Evolutionary conservation across 371 early-diverging fungal species (phyloP).

Genomic region (Actinomortierella wolfii): DNA sequence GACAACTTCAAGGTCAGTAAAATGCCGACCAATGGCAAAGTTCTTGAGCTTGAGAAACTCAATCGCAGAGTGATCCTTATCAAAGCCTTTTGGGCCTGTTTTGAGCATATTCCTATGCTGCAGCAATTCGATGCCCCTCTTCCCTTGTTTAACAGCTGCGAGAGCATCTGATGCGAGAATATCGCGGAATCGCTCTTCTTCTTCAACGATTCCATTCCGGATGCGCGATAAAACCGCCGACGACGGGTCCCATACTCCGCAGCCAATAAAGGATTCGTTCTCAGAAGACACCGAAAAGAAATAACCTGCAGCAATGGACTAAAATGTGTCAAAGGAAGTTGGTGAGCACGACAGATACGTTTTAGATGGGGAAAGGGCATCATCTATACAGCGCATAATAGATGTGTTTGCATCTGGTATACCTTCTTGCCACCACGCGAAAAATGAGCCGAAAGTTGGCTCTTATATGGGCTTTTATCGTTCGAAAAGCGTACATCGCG

Average conservation of each 20-base stretch:
- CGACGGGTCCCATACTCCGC: constrained; percentile 55
- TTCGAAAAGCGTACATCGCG: constrained; percentile 65
- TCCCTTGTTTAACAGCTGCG: constrained; percentile 49
- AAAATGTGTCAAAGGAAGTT: no score
- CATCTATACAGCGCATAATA: no score
- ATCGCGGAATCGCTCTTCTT: constrained; percentile 50
- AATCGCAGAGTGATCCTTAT: constrained; percentile 60
- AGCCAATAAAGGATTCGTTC: constrained; percentile 47
- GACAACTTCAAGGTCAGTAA: constrained; percentile 56
- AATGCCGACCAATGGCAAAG: constrained; percentile 51
- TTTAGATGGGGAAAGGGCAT: no score
- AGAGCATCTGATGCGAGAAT: constrained; percentile 52
- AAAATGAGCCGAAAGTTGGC: constrained; percentile 50
- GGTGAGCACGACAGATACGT: no score
- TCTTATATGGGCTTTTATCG: constrained; percentile 61
- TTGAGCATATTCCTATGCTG: constrained; percentile 45
- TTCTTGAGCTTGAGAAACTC: constrained; percentile 54
- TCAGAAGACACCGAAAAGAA: constrained; percentile 51
- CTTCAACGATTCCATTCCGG: constrained; percentile 49
- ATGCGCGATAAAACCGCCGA: constrained; percentile 42
- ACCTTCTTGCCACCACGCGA: constrained; percentile 57
- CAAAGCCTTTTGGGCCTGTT: constrained; percentile 51
- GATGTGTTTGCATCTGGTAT: no score
- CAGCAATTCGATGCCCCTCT: constrained; percentile 48
- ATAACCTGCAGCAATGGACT: constrained; percentile 54